Evolutionary conservation across 2,329 filamentous ascomycete genomes (phyloP).

Genomic region (Venturia nashicola): DNA sequence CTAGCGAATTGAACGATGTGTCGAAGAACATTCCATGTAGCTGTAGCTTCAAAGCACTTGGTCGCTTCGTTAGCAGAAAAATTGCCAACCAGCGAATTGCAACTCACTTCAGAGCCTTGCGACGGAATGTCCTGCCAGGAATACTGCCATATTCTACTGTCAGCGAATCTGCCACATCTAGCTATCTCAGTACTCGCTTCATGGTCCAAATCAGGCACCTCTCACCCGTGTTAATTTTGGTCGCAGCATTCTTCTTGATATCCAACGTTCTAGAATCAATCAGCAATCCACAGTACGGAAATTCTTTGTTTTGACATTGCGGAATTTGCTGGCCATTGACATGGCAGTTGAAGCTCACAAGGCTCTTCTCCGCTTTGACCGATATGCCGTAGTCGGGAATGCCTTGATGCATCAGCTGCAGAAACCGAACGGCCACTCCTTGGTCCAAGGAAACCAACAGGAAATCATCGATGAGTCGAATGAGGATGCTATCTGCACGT

Average conservation of each 20-base stretch:
- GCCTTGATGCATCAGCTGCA: constrained; percentile 69
- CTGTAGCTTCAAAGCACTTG: constrained; percentile 64
- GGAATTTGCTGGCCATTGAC: constrained; percentile 42
- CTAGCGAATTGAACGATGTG: constrained; percentile 59
- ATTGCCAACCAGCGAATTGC: constrained; percentile 14
- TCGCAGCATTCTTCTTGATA: constrained; percentile 40
- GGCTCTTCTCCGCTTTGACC: constrained; percentile 66
- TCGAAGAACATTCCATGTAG: constrained; percentile 77
- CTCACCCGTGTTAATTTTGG: neutral
- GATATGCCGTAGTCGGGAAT: constrained; percentile 67
- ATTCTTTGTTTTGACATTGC: constrained; percentile 29
- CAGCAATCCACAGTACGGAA: constrained; percentile 78
- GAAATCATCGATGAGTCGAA: constrained; percentile 88
- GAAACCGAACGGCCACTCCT: constrained; percentile 56
- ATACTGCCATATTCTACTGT: constrained; percentile 64
- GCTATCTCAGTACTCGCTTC: constrained; percentile 16
- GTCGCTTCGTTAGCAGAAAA: neutral
- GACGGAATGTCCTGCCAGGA: constrained; percentile 67
- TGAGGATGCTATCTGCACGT: constrained; percentile 48
- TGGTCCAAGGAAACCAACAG: constrained; percentile 67
- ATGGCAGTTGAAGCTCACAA: constrained; percentile 66
- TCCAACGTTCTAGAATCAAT: constrained; percentile 67
- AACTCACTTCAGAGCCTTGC: constrained; percentile 59
- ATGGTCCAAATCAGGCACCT: neutral
- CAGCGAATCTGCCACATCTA: constrained; percentile 51